Conservation (phyloP, 192 early-diverging fungal genomes). For the Pilaira anomala region DNA sequence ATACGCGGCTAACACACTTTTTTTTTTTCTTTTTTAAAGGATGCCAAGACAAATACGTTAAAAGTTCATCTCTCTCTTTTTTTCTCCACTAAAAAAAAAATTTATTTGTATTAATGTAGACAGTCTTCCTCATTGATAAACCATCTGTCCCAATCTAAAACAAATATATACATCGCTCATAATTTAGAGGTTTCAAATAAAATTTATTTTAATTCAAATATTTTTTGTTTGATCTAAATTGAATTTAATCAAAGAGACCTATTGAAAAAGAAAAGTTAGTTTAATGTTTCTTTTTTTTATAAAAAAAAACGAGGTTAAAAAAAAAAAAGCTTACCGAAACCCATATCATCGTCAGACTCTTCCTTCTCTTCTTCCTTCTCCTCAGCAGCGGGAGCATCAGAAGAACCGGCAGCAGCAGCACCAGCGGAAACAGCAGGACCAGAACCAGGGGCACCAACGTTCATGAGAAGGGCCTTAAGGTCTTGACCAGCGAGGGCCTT, state of each 20-base stretch:
- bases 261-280: not conserved
- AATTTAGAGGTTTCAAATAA: no score
- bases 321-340: conserved; percentile 60
- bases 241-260: conserved; percentile 29
- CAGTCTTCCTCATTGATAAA: no score
- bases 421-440: conserved; percentile 39
- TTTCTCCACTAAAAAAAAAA: no score
- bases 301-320: not conserved
- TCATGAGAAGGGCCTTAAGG: conserved; percentile 82
- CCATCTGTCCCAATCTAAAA: no score
- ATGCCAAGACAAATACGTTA: no score
- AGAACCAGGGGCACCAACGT: conserved; percentile 71
- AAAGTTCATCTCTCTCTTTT: no score
- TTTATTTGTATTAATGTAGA: no score
- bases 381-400: conserved; percentile 43
- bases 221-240: no score
- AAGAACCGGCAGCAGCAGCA: conserved; percentile 41
- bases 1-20: no score
- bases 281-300: not conserved
- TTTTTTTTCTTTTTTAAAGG: no score
- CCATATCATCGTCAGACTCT: conserved; percentile 84
- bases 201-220: no score
- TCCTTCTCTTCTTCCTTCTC: conserved; percentile 67
- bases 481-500: conserved; percentile 96
- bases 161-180: no score